A percentile compares a stretch with the other conserved stretches of the same genome.
These are phyloP conservation scores for Mucor racemosus DNA, from an alignment of 371 early-diverging fungal genomes.

Conservation along the genomic window DNA sequence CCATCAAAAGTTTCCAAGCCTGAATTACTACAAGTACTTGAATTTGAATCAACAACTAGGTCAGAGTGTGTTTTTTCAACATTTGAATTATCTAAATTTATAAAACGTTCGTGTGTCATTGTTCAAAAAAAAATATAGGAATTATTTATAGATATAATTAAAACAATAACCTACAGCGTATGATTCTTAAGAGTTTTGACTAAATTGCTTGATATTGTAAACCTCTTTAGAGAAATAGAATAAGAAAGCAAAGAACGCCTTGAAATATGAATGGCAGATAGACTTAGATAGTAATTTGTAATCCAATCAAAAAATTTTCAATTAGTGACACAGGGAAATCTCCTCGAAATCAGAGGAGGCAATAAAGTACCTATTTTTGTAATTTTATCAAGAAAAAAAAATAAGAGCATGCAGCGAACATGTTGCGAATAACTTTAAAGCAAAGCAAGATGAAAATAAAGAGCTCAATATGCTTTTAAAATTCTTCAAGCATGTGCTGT, in stretches of 20 bases:
- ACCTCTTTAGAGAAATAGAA: background rate
- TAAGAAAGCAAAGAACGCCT: background rate
- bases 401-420: no score
- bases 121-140: background rate
- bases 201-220: background rate
- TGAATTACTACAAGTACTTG: background rate
- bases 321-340: no score
- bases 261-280: no score
- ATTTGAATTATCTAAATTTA: background rate
- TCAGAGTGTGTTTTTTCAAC: background rate
- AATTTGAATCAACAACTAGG: background rate
- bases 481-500: no score
- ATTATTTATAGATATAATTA: background rate
- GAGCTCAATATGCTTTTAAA: no score
- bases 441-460: no score
- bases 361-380: no score
- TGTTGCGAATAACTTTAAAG: no score
- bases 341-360: no score
- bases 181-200: background rate
- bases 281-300: no score
- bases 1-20: background rate
- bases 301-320: background rate
- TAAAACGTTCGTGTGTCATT: background rate
- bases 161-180: slow-evolving; percentile 1
- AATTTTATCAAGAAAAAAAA: no score